phyloP scores from a whole-genome alignment of 2,329 filamentous ascomycete genomes.

The Claviceps cyperi region DNA sequence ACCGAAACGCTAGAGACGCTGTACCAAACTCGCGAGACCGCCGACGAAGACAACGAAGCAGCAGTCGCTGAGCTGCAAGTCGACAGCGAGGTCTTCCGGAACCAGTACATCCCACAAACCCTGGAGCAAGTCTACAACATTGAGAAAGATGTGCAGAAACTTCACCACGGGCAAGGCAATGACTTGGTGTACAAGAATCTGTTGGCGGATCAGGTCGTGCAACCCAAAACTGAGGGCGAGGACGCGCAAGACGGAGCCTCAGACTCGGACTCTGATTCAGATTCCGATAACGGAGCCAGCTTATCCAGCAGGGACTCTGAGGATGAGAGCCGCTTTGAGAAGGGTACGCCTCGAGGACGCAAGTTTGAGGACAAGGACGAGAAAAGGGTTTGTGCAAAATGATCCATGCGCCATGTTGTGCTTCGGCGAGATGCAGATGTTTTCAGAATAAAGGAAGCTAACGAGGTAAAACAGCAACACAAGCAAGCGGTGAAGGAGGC shows the following conservation, averaged over 20 bases:
- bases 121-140: constrained; percentile 94
- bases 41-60: constrained; percentile 32
- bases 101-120: constrained; percentile 93
- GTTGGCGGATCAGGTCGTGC: constrained; percentile 53
- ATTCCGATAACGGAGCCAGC: constrained; percentile 34
- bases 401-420: too few species aligned
- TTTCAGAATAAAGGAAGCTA: background rate
- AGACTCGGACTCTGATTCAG: constrained; percentile 27
- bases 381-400: constrained; percentile 46
- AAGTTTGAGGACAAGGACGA: constrained; percentile 82
- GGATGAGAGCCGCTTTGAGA: constrained; percentile 43
- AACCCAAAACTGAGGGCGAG: constrained; percentile 21
- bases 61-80: constrained; percentile 48
- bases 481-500: constrained; percentile 90
- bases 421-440: too few species aligned
- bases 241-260: constrained; percentile 24
- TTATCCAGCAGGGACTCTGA: constrained; percentile 29
- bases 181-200: constrained; percentile 78
- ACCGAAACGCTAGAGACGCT: constrained; percentile 49
- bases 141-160: constrained; percentile 72
- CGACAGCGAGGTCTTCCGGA: constrained; percentile 83
- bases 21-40: constrained; percentile 40
- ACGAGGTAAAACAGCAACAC: constrained; percentile 36
- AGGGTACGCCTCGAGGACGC: constrained; percentile 61
- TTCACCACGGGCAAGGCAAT: constrained; percentile 57